Percentiles rank a stretch among this genome's conserved stretches.
phyloP scores from a whole-genome alignment of 2,329 filamentous ascomycete genomes.

The Periconia macrospinosa region DNA sequence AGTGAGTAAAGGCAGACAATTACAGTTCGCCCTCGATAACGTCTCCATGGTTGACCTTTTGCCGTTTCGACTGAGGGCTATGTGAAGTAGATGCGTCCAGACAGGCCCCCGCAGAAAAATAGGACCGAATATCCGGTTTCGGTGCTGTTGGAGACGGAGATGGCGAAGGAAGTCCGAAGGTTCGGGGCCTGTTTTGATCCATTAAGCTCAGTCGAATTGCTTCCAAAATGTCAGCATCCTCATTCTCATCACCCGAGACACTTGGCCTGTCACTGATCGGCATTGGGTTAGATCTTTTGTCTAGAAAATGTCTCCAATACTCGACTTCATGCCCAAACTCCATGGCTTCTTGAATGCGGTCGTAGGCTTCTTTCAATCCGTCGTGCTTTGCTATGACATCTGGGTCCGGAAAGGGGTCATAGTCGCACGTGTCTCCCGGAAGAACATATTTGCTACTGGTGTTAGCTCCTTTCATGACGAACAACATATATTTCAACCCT shows the following conservation, averaged over 20 bases:
- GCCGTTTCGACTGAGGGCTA: background rate
- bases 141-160: no score
- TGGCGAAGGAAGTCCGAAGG: no score
- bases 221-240: no score
- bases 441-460: slow-evolving; percentile 21
- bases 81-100: background rate
- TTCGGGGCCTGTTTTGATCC: no score
- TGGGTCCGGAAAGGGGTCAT: background rate
- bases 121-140: no score
- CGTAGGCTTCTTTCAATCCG: background rate
- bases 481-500: background rate
- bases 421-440: slow-evolving; percentile 12
- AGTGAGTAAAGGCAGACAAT: background rate
- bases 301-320: background rate
- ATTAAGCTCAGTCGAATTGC: no score
- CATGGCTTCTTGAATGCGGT: background rate
- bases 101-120: no score
- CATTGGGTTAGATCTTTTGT: no score
- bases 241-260: no score
- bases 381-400: background rate
- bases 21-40: slow-evolving; percentile 1
- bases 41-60: background rate
- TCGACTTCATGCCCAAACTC: background rate
- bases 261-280: no score
- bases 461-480: slow-evolving; percentile 1